Evolutionary conservation across 805 yeast species (phyloP), one percentile per base, ranked within the genome.

Genomic region (Hanseniaspora clermontiae): DNA sequence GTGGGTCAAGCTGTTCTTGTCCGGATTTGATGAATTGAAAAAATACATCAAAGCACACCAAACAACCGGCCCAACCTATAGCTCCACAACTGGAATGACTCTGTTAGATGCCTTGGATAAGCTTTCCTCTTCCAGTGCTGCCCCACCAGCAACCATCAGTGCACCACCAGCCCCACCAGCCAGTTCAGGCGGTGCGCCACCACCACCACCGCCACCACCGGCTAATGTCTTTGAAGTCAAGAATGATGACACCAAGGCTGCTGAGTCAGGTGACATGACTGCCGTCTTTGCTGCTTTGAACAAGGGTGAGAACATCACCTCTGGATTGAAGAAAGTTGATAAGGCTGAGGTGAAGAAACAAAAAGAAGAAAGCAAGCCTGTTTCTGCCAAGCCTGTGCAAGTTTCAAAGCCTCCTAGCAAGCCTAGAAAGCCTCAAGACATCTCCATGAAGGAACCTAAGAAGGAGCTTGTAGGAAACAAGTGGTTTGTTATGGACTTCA

Each of bases 141-240:
- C 68, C 8, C 55, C 70, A n/a, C 27, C 27, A 24, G 27, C 27
- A 3, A 24, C 5, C 27, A 24, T 3, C 27, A 24, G 63, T 72
- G n/a, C 60, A 14, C 29, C 43, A 32, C 62, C 69, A 32, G 62
- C 72, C 5, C 64, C 72, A 12, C 71, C 77, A 8, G 12, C 31
- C 11, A 24, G 8, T 2, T 68, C 70, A 24, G 65, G 71, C 8
- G 64, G 79, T 2, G 87, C 90, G 7, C 95, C 95, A 17, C 97
- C 97, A 1, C 95, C 95, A 2, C 95, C 95, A 3, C 91, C 93
- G 1, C 87, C 95, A 2, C 95, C 96, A 10, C 91, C 95, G 31
- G 82, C 95, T 10, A 72, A 82, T 57, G 73, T 84, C 39, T 86
- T 81, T 65, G 81, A 78, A 58, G 66, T 64, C 1, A 64, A 68